Conservation (phyloP, 352 stramenopile species). For the Phytopythium chamaehyphon region DNA sequence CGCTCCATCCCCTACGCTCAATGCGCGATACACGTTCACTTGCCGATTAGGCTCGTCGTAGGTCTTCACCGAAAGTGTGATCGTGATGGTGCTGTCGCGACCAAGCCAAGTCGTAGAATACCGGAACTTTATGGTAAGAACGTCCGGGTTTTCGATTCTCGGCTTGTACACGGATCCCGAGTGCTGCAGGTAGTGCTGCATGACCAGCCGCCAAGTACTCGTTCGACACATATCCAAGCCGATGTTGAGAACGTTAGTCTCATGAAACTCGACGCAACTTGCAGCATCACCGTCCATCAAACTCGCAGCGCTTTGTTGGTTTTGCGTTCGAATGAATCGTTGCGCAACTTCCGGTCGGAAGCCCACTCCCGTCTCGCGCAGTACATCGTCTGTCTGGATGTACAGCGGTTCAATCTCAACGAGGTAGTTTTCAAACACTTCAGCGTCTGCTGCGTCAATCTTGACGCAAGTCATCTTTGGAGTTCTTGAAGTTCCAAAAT, state of each 20-base stretch:
- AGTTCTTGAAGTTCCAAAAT: too few relatives aligned
- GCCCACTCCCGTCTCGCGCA: neutral
- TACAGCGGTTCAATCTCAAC: neutral
- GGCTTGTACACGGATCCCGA: slow-evolving; percentile 1
- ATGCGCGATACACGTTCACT: slow-evolving; percentile 21
- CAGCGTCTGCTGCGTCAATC: neutral
- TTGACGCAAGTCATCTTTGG: neutral
- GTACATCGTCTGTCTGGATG: neutral
- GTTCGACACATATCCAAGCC: neutral
- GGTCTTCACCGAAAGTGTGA: neutral
- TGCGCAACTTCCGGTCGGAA: neutral
- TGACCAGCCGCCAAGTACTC: neutral
- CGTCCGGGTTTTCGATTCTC: neutral
- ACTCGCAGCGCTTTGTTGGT: neutral
- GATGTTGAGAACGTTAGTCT: neutral
- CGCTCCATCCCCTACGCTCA: slow-evolving; percentile 24
- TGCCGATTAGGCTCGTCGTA: slow-evolving; percentile 13
- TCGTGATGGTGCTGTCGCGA: neutral
- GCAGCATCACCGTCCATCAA: neutral
- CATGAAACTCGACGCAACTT: neutral
- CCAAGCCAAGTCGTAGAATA: neutral
- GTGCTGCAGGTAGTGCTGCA: slow-evolving; percentile 1
- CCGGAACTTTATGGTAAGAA: neutral
- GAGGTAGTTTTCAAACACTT: neutral
- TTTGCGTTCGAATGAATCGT: neutral